These are phyloP conservation scores for Candida berthetii DNA, from an alignment of 805 yeast genomes.

Conservation along the genomic window DNA sequence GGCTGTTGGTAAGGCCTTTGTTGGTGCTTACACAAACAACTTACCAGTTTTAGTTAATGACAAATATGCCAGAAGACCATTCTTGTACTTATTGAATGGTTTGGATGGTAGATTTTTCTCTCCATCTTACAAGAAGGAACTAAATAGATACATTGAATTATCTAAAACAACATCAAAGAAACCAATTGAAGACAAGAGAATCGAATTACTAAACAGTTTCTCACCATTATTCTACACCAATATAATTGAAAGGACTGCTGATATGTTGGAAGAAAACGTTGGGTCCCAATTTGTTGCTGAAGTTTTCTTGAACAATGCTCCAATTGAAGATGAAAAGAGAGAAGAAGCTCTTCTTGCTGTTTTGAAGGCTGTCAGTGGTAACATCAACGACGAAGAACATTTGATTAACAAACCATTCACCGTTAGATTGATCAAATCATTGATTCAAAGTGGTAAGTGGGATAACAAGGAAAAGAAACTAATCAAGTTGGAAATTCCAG, in stretches of 20 bases:
- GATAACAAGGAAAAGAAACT: slow-evolving; percentile 53
- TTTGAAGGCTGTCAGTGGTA: slow-evolving; percentile 56
- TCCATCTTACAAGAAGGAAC: slow-evolving; percentile 57
- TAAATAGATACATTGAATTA: slow-evolving; percentile 53
- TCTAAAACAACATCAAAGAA: slow-evolving; percentile 76
- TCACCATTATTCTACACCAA: slow-evolving; percentile 58
- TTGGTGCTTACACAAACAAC: slow-evolving; percentile 45
- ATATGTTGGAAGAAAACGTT: slow-evolving; percentile 57
- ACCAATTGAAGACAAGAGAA: slow-evolving; percentile 69
- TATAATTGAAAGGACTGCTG: slow-evolving; percentile 42
- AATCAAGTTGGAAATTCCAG: slow-evolving; percentile 37
- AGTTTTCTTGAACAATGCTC: slow-evolving; percentile 52
- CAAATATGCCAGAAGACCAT: slow-evolving; percentile 85
- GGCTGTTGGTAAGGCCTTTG: slow-evolving; percentile 67
- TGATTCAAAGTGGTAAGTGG: slow-evolving; percentile 86
- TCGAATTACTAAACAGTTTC: slow-evolving; percentile 59
- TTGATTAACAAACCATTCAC: slow-evolving; percentile 67
- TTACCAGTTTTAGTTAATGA: slow-evolving; percentile 54
- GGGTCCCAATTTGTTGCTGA: slow-evolving; percentile 85
- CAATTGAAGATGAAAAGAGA: slow-evolving; percentile 31
- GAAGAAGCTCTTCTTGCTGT: slow-evolving; percentile 48
- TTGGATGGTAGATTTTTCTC: slow-evolving; percentile 78
- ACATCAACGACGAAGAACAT: slow-evolving; percentile 60
- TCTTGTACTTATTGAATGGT: slow-evolving; percentile 74
- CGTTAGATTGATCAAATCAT: slow-evolving; percentile 64